phyloP scores from a whole-genome alignment of 2,329 filamentous ascomycete species.

The Fusarium albosuccineum region DNA sequence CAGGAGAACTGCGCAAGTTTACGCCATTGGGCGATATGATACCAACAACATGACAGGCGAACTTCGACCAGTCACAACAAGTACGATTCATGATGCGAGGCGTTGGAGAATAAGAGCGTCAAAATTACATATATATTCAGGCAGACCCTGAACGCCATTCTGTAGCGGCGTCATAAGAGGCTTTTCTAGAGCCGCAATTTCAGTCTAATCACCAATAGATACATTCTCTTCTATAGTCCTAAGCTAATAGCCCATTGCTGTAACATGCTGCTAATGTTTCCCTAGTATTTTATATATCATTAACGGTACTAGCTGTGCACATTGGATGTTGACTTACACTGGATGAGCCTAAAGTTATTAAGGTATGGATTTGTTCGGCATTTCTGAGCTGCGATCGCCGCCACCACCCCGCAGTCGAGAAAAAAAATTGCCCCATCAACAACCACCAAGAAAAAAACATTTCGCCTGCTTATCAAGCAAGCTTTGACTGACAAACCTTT shows the following conservation, averaged over 20 bases:
- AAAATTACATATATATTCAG: not conserved
- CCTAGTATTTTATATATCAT: no score
- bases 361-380: not conserved
- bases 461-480: conserved; percentile 49
- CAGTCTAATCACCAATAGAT: not conserved
- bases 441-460: conserved; percentile 37
- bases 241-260: no score
- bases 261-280: no score
- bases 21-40: conserved; percentile 5
- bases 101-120: not conserved
- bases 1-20: not conserved
- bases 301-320: no score
- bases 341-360: not conserved
- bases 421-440: conserved; percentile 43
- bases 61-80: not conserved
- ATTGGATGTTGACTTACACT: no score
- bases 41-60: conserved; percentile 2
- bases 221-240: no score
- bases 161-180: no score
- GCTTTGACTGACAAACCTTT: conserved; percentile 34
- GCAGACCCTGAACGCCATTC: no score
- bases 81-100: not conserved
- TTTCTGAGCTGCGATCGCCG: conserved; percentile 26
- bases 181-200: not conserved
- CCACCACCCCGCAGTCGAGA: conserved; percentile 46